Percentiles rank a stretch among this genome's conserved stretches.
phyloP scores from a whole-genome alignment of 345 rosid species.

The Bruguiera sexangula region DNA sequence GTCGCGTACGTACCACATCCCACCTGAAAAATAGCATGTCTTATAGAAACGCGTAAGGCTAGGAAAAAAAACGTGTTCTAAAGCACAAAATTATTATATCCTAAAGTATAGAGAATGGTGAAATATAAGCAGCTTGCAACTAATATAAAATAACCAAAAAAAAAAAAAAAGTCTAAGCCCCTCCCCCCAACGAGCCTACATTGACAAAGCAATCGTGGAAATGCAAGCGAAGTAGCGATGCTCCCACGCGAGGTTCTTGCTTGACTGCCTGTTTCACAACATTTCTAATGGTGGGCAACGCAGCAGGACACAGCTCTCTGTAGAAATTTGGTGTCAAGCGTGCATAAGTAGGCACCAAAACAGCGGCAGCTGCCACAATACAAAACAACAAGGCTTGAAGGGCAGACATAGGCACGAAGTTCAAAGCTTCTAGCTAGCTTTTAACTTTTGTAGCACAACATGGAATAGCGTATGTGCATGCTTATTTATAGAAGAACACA shows the following conservation, averaged over 20 bases:
- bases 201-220: conserved; percentile 16
- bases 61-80: too few relatives aligned
- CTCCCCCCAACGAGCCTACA: background rate
- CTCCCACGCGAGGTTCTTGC: conserved; percentile 1
- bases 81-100: too few relatives aligned
- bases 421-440: background rate
- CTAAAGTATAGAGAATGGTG: fast-evolving
- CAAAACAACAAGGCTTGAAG: background rate
- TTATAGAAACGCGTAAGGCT: too few relatives aligned
- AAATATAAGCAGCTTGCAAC: background rate
- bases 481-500: background rate
- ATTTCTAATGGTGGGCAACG: background rate
- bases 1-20: too few relatives aligned
- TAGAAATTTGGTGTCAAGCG: background rate
- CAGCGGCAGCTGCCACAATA: background rate
- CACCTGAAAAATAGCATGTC: too few relatives aligned
- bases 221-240: conserved; percentile 14
- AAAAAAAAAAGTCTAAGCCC: background rate
- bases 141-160: background rate
- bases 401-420: background rate
- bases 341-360: background rate
- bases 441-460: too few relatives aligned
- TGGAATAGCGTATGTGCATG: background rate
- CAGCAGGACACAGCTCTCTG: background rate
- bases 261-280: background rate